Percentiles rank a stretch among this genome's conserved stretches.
phyloP scores from a whole-genome alignment of 1,284 basidiomycete species.

The Termitomyces sp. region DNA sequence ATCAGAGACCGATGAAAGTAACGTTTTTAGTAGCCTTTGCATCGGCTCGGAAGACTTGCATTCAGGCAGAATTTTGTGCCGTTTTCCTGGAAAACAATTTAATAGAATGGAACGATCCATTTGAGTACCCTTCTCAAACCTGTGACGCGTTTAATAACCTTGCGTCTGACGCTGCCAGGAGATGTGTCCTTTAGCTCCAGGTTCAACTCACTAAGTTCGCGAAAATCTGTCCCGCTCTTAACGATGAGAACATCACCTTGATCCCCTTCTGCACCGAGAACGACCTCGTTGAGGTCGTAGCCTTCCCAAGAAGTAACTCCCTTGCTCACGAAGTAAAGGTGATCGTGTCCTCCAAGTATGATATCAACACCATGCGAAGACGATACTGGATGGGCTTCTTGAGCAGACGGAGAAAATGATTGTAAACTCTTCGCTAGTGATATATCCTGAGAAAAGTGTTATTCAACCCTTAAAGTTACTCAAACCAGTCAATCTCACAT shows the following conservation, averaged over 20 bases:
- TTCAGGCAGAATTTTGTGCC: slow-evolving; percentile 57
- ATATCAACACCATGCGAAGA: slow-evolving; percentile 78
- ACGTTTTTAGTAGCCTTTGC: slow-evolving; percentile 53
- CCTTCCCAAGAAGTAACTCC: slow-evolving; percentile 74
- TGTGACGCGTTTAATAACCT: slow-evolving; percentile 59
- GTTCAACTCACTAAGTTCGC: slow-evolving; percentile 74
- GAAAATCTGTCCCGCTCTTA: slow-evolving; percentile 91
- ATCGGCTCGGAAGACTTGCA: slow-evolving; percentile 58
- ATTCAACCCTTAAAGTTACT: not conserved
- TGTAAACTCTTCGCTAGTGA: slow-evolving; percentile 49
- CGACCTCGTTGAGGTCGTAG: slow-evolving; percentile 50
- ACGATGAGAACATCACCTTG: slow-evolving; percentile 67
- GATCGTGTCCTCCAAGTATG: slow-evolving; percentile 88
- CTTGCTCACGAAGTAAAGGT: slow-evolving; percentile 79
- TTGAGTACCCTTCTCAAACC: slow-evolving; percentile 34
- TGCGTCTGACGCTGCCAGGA: slow-evolving; percentile 58
- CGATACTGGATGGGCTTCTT: slow-evolving; percentile 38
- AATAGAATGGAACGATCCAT: not conserved
- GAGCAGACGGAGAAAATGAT: slow-evolving; percentile 54
- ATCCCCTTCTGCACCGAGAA: slow-evolving; percentile 74
- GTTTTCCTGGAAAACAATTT: slow-evolving; percentile 46
- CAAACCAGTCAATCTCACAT: slow-evolving; percentile 35
- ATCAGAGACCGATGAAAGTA: slow-evolving; percentile 69
- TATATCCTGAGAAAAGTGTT: slow-evolving; percentile 55
- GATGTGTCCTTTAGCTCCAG: slow-evolving; percentile 62